A percentile compares a stretch with the other conserved stretches of the same genome.
Evolutionary conservation across 139 green algal genomes (phyloP).

Genomic region (Marvania coccoides): DNA sequence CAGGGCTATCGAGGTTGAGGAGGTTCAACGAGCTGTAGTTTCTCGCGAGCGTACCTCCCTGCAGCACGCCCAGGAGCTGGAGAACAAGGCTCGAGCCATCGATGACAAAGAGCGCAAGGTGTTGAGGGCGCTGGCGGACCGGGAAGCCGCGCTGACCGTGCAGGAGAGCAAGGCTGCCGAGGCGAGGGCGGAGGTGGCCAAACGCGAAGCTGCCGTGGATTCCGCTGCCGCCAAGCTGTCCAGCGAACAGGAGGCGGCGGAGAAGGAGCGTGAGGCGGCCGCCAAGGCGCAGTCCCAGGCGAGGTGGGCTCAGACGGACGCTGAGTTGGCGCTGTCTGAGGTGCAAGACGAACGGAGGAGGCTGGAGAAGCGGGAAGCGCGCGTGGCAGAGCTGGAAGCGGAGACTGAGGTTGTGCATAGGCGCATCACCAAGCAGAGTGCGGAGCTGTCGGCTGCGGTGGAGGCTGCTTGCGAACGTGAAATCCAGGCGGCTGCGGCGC

Average conservation of each 20-base stretch:
- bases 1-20: constrained; percentile 18
- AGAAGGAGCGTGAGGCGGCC: neutral
- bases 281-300: constrained; percentile 5
- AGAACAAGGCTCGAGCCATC: constrained; percentile 5
- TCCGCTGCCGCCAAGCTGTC: neutral
- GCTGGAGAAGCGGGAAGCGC: constrained; percentile 16
- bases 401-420: constrained; percentile 22
- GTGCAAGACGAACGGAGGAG: constrained; percentile 14
- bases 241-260: neutral
- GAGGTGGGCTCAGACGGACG: constrained; percentile 8
- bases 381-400: constrained; percentile 8
- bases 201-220: constrained; percentile 2
- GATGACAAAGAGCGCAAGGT: constrained; percentile 22
- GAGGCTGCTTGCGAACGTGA: constrained; percentile 26
- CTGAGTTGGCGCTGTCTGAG: constrained; percentile 20
- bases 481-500: constrained; percentile 1
- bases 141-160: constrained; percentile 11
- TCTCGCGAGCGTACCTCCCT: constrained; percentile 8
- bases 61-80: constrained; percentile 12
- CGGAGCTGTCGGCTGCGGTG: constrained; percentile 18
- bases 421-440: constrained; percentile 4
- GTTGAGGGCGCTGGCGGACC: constrained; percentile 20
- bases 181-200: constrained; percentile 3
- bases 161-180: constrained; percentile 5
- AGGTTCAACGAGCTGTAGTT: constrained; percentile 9